Conservation (phyloP, 2,329 filamentous ascomycete species). For the Didymella arachidicola region DNA sequence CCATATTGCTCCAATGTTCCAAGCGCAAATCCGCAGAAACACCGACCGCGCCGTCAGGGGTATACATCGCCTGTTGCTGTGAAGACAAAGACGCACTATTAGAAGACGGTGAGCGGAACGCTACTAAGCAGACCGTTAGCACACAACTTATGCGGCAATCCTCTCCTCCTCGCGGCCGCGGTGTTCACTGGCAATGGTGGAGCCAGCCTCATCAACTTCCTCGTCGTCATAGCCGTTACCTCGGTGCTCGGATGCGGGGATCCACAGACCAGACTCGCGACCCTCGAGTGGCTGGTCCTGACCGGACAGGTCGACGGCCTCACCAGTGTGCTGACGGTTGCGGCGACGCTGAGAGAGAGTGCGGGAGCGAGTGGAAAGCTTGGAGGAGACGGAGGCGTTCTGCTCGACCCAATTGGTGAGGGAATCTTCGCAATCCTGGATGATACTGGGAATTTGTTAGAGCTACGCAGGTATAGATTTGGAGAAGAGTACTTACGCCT, state of each 20-base stretch:
- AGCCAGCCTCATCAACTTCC: slow-evolving; percentile 65
- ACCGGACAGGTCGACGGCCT: slow-evolving; percentile 80
- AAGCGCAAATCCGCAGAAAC: slow-evolving; percentile 11
- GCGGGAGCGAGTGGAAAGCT: slow-evolving; percentile 85
- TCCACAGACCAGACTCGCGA: slow-evolving; percentile 80
- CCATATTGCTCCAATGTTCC: slow-evolving; percentile 10
- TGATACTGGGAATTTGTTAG: slow-evolving; percentile 68
- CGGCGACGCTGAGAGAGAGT: slow-evolving; percentile 82
- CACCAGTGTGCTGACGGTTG: slow-evolving; percentile 68
- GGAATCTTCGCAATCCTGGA: slow-evolving; percentile 97
- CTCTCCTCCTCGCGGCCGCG: slow-evolving; percentile 60
- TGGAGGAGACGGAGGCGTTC: slow-evolving; percentile 86
- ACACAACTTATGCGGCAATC: slow-evolving; percentile 40
- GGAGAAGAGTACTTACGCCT: slow-evolving; percentile 63
- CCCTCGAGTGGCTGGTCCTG: slow-evolving; percentile 81
- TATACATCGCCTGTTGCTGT: slow-evolving; percentile 42
- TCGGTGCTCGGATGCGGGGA: slow-evolving; percentile 74
- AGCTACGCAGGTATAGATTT: not conserved
- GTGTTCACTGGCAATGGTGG: slow-evolving; percentile 51
- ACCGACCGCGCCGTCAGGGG: slow-evolving; percentile 39
- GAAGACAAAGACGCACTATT: slow-evolving; percentile 36
- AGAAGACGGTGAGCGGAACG: slow-evolving; percentile 31
- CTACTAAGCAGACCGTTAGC: slow-evolving; percentile 31
- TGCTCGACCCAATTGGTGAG: slow-evolving; percentile 96
- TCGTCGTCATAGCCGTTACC: slow-evolving; percentile 70